Evolutionary conservation across 805 yeast genomes (phyloP).

Genomic region (Teunomyces funiuensis): DNA sequence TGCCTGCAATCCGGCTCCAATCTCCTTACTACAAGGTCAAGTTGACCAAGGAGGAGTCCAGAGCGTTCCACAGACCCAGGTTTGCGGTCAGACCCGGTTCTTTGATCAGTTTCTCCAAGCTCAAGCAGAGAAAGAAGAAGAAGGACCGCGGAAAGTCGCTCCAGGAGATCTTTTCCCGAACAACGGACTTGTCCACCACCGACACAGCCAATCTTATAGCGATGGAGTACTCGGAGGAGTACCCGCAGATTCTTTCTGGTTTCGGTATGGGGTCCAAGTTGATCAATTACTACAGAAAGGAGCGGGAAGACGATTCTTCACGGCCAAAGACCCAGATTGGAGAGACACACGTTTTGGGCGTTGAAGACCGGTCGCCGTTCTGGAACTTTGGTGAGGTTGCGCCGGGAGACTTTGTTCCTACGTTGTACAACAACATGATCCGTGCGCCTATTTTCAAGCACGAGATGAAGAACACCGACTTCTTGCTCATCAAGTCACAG

Average conservation of each 20-base stretch:
- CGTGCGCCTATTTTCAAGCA: slow-evolving; percentile 94
- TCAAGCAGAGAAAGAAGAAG: slow-evolving; percentile 80
- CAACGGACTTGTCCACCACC: slow-evolving; percentile 78
- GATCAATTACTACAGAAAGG: slow-evolving; percentile 89
- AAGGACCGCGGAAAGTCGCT: slow-evolving; percentile 83
- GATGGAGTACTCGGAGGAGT: slow-evolving; percentile 89
- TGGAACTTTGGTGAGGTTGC: slow-evolving; percentile 98
- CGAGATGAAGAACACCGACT: slow-evolving; percentile 75
- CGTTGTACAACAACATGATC: slow-evolving; percentile 85
- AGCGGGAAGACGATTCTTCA: slow-evolving; percentile 71
- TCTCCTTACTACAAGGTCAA: slow-evolving; percentile 87
- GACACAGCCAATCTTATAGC: slow-evolving; percentile 77
- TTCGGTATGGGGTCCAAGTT: slow-evolving; percentile 96
- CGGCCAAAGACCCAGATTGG: slow-evolving; percentile 89
- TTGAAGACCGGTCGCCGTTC: slow-evolving; percentile 93
- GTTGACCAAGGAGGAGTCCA: slow-evolving; percentile 60
- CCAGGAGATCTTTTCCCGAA: slow-evolving; percentile 65
- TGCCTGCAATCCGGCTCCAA: slow-evolving; percentile 84
- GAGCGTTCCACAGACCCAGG: slow-evolving; percentile 78
- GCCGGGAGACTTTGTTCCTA: slow-evolving; percentile 90
- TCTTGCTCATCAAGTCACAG: slow-evolving; percentile 72
- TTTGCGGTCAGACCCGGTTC: slow-evolving; percentile 80
- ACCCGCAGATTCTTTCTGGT: slow-evolving; percentile 76
- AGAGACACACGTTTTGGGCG: slow-evolving; percentile 94
- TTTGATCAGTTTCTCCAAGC: slow-evolving; percentile 68